Evolutionary conservation across 225 moss, liverwort and hornwort species (phyloP).

Genomic region (Antitrichia curtipendula): DNA sequence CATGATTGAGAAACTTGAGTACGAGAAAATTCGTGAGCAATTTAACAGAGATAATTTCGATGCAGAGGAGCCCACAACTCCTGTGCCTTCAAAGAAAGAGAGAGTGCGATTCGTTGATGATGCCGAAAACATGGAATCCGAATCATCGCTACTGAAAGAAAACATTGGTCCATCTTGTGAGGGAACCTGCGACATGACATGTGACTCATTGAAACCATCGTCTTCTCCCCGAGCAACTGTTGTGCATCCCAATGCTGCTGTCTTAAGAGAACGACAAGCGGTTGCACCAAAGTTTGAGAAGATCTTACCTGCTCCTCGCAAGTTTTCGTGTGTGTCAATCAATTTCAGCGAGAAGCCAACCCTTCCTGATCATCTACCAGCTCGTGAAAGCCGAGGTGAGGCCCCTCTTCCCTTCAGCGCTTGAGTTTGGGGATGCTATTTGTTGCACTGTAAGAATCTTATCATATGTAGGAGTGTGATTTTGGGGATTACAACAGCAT

Average conservation of each 20-base stretch:
- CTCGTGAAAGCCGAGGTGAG: constrained; percentile 51
- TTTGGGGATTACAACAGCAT: not conserved
- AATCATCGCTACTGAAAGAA: not conserved
- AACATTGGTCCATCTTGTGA: not conserved
- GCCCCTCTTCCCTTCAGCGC: not conserved
- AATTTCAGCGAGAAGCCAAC: constrained; percentile 39
- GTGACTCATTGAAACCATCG: not conserved
- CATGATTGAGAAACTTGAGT: constrained; percentile 6
- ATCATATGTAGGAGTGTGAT: not conserved
- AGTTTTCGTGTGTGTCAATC: constrained; percentile 17
- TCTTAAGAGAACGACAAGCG: constrained; percentile 1
- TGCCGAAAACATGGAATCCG: not conserved
- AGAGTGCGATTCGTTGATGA: not conserved
- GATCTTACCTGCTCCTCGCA: constrained; percentile 37
- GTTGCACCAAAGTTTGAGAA: constrained; percentile 12
- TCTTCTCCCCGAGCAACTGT: not conserved
- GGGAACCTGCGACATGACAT: not conserved
- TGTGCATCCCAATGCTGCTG: not conserved
- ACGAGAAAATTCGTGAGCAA: constrained; percentile 6
- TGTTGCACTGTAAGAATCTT: not conserved
- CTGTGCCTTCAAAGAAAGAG: not conserved
- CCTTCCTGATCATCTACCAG: constrained; percentile 44
- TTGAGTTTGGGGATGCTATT: not conserved
- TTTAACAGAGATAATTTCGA: not conserved
- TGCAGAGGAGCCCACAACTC: not conserved